These are phyloP conservation scores for Spizellomyces punctatus DNA, from an alignment of 192 early-diverging fungal genomes.

Conservation along the genomic window DNA sequence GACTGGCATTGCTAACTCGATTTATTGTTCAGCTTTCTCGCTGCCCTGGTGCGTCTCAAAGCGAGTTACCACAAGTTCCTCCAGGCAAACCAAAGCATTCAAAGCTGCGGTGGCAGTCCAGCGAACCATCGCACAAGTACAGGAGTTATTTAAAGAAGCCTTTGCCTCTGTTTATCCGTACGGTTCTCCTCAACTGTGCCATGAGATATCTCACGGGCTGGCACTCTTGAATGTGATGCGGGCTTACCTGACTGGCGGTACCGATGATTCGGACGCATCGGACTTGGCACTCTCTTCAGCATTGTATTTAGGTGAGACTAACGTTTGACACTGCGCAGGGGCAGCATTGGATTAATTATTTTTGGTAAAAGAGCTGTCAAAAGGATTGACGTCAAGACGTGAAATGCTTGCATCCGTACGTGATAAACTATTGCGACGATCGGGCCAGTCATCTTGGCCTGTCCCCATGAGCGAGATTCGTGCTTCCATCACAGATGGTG, in stretches of 20 bases:
- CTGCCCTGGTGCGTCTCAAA: conserved; percentile 43
- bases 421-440: conserved; percentile 41
- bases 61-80: background rate
- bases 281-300: conserved; percentile 37
- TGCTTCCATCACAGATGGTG: no score
- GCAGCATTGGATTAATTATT: background rate
- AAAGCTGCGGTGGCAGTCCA: conserved; percentile 11
- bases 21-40: conserved; percentile 32
- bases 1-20: background rate
- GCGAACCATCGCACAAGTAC: conserved; percentile 31
- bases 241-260: conserved; percentile 36
- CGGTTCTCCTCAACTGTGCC: conserved; percentile 44
- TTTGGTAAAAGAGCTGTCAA: conserved; percentile 54
- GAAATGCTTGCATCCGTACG: conserved; percentile 59
- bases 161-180: conserved; percentile 32
- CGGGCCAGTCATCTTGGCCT: background rate
- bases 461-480: background rate
- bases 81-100: conserved; percentile 21
- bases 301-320: conserved; percentile 54
- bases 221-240: conserved; percentile 37
- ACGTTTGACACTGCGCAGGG: background rate
- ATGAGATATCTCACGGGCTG: conserved; percentile 38
- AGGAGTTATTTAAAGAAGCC: conserved; percentile 42
- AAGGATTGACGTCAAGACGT: conserved; percentile 59
- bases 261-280: conserved; percentile 3